Conservation (phyloP, 352 stramenopile genomes). For the Phytophthora uliginosa region DNA sequence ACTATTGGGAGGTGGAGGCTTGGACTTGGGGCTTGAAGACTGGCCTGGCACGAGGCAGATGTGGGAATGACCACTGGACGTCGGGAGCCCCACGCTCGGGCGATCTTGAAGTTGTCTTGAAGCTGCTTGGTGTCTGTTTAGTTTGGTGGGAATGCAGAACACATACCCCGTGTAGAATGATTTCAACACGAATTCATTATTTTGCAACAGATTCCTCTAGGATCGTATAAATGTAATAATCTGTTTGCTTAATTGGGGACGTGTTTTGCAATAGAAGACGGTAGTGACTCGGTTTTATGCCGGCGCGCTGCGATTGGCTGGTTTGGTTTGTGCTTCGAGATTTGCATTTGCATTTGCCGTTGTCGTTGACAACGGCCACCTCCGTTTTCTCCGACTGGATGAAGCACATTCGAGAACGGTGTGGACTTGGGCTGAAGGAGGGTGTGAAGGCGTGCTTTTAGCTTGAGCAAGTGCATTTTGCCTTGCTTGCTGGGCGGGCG, state of each 20-base stretch:
- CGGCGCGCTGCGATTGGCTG: neutral
- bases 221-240: neutral
- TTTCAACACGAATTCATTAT: too few relatives aligned
- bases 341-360: neutral
- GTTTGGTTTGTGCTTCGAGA: neutral
- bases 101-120: constrained; percentile 31
- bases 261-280: neutral
- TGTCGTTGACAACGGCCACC: neutral
- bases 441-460: neutral
- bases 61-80: constrained; percentile 16
- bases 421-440: neutral
- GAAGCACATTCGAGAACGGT: neutral
- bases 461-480: neutral
- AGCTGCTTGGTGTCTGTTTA: neutral
- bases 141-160: neutral
- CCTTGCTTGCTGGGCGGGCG: neutral
- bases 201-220: too few relatives aligned
- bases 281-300: neutral
- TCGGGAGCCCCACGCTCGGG: neutral
- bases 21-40: constrained; percentile 2
- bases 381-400: neutral
- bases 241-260: neutral
- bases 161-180: neutral
- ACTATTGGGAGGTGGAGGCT: neutral
- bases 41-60: constrained; percentile 2